Percentiles rank a stretch among this genome's conserved stretches.
These are phyloP conservation scores for Termitomyces sp. DNA, from an alignment of 768 basidiomycete genomes.

Conservation along the genomic window DNA sequence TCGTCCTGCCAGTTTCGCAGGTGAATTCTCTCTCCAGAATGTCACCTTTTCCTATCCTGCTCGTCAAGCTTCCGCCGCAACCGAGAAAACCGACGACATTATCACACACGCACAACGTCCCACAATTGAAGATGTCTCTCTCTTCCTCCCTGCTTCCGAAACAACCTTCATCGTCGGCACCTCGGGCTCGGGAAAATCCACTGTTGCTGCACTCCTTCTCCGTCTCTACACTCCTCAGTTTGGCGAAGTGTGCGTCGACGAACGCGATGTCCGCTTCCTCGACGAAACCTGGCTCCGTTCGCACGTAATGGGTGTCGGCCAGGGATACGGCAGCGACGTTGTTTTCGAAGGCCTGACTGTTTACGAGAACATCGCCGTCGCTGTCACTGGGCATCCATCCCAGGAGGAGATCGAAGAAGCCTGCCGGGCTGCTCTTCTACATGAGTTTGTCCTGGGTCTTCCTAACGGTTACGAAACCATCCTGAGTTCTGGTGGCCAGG, in stretches of 20 bases:
- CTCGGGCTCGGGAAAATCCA: conserved; percentile 92
- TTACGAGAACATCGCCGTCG: conserved; percentile 85
- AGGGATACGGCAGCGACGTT: conserved; percentile 52
- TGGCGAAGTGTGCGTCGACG: conserved; percentile 76
- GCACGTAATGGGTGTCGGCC: conserved; percentile 73
- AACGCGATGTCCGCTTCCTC: conserved; percentile 70
- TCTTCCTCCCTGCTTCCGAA: conserved; percentile 69
- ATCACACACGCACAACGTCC: conserved; percentile 51
- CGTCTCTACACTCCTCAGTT: conserved; percentile 62
- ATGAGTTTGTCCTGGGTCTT: conserved; percentile 81
- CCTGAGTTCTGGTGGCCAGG: conserved; percentile 53
- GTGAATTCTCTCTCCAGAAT: conserved; percentile 69
- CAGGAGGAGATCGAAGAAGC: conserved; percentile 73
- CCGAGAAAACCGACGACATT: conserved; percentile 6
- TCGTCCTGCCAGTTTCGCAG: conserved; percentile 53
- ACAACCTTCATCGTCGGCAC: conserved; percentile 88
- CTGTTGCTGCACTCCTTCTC: conserved; percentile 77
- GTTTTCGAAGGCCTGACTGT: conserved; percentile 77
- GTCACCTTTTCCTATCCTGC: conserved; percentile 84
- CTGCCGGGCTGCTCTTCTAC: conserved; percentile 78
- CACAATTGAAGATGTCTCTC: conserved; percentile 59
- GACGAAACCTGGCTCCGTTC: conserved; percentile 63
- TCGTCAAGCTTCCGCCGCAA: conserved; percentile 25
- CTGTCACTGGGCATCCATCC: conserved; percentile 48
- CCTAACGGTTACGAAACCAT: conserved; percentile 85